Base-by-base conservation (phyloP, 1,284 basidiomycete genomes). In the Exobasidium cylindrosporum region DNA sequence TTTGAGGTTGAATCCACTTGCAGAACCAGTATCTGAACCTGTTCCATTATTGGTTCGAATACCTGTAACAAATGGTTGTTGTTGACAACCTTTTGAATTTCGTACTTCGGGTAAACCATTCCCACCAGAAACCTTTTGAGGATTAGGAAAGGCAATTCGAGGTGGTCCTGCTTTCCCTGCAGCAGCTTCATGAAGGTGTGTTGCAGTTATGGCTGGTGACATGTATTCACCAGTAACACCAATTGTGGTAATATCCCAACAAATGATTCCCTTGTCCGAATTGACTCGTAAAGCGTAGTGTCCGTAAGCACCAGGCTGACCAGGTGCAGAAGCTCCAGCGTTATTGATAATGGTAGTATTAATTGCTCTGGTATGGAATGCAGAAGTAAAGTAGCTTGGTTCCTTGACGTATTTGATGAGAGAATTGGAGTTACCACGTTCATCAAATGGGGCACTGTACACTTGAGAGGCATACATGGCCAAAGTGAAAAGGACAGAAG, bases 51-150 rank as follows among this genome's bases (percentile, higher is more conserved):
- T 54, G 44, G 23, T 24, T 13, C 35, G 40, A 47, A 65, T 2
- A 40, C 80, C 80, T 21, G 81, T 82, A 14, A 57, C 70, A 76
- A 82, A 82, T 10, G 81, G 80, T 1, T 79, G 81, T 28, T 69
- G 57, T 6, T 77, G 44, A 68, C 81, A 82, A 24, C 64, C 64
- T 49, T 59, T 58, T 28, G 46, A 54, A 28, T 53, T 49, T 47
- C 64, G 62, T 17, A 66, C 32, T 52, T 66, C 64, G 45, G 57
- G 26, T 10, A 61, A 61, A 17, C 28, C 28, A 24, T 30, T 43
- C 47, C 62, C 49, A 7, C 14, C 57, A 17, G 47, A 35, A 3
- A 47, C 46, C n/a, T 54, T 46, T 35, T 49, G 11, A 4, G 79
- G 76, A 71, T 82, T 80, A 32, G 78, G 75, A 72, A 81, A 80